A percentile compares a stretch with the other conserved stretches of the same genome.
Conservation (phyloP, 148 eudicot genomes). For the Rhododendron ferrugineum region DNA sequence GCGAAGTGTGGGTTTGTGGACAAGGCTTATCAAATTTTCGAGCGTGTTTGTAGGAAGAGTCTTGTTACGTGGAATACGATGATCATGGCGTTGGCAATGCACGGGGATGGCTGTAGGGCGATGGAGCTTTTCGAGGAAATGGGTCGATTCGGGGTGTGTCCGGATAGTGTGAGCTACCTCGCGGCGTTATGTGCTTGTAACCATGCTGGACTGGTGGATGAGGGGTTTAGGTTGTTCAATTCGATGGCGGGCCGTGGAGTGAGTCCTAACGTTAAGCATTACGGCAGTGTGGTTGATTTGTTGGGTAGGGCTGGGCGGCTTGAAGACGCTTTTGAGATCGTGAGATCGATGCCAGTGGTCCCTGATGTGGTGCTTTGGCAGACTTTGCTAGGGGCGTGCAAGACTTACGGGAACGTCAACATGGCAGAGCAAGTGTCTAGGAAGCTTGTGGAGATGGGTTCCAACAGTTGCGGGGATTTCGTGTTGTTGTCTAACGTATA, state of each 20-base stretch:
- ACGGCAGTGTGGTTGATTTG: constrained; percentile 75
- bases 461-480: constrained; percentile 63
- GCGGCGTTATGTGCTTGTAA: constrained; percentile 71
- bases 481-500: constrained; percentile 70
- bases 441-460: constrained; percentile 78
- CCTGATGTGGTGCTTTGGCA: constrained; percentile 81
- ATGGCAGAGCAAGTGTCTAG: constrained; percentile 73
- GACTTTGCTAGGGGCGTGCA: constrained; percentile 78
- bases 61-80: constrained; percentile 73
- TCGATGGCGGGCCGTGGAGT: constrained; percentile 45
- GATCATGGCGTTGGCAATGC: constrained; percentile 77
- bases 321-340: constrained; percentile 54
- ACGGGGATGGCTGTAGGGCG: constrained; percentile 56
- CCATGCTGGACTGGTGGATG: constrained; percentile 73
- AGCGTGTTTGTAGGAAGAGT: constrained; percentile 48
- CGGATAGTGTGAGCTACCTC: constrained; percentile 56
- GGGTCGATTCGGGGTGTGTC: constrained; percentile 24
- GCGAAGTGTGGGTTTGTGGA: constrained; percentile 74
- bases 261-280: constrained; percentile 63
- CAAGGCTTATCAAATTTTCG: constrained; percentile 48
- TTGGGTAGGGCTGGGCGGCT: constrained; percentile 80
- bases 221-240: constrained; percentile 55
- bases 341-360: constrained; percentile 52
- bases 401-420: constrained; percentile 56
- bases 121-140: constrained; percentile 52